These are phyloP conservation scores for Cynanchum wilfordii DNA, from an alignment of 257 asterid genomes.

Conservation along the genomic window DNA sequence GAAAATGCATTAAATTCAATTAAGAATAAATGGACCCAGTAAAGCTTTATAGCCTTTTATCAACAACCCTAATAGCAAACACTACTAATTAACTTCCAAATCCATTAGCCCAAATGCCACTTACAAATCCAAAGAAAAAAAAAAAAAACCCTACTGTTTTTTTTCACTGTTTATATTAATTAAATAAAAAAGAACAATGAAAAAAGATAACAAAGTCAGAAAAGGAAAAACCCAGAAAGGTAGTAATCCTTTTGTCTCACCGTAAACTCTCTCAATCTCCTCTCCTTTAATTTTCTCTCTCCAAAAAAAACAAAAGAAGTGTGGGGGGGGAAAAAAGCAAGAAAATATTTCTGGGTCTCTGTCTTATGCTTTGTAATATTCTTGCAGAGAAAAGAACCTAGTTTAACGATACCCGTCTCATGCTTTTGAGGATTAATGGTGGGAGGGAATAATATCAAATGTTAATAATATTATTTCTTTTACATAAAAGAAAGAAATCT, in stretches of 20 bases:
- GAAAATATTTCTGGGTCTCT: background rate
- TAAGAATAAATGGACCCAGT: background rate
- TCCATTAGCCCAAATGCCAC: slow-evolving; percentile 9
- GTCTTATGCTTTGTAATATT: slow-evolving; percentile 4
- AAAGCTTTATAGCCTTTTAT: background rate
- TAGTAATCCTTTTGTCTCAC: slow-evolving; percentile 11
- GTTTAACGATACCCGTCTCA: background rate
- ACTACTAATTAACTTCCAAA: slow-evolving; percentile 10
- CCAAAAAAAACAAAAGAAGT: background rate
- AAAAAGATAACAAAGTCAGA: background rate
- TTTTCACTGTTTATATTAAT: slow-evolving; percentile 1
- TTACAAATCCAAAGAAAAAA: background rate
- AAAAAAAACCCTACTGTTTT: slow-evolving; percentile 19
- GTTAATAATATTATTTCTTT: background rate
- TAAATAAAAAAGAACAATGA: background rate
- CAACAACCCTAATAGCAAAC: slow-evolving; percentile 8
- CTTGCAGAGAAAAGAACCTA: background rate
- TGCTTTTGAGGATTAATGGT: slow-evolving; percentile 7
- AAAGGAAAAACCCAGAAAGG: slow-evolving; percentile 28
- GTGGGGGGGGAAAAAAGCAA: background rate
- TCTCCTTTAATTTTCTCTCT: slow-evolving; percentile 9
- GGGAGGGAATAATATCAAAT: background rate
- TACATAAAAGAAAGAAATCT: background rate
- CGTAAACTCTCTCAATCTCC: background rate
- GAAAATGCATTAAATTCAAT: slow-evolving; percentile 14